Evolutionary conservation across 2,329 filamentous ascomycete species (phyloP), one percentile per base, ranked within the genome.

Genomic region (Penicillium sp.): DNA sequence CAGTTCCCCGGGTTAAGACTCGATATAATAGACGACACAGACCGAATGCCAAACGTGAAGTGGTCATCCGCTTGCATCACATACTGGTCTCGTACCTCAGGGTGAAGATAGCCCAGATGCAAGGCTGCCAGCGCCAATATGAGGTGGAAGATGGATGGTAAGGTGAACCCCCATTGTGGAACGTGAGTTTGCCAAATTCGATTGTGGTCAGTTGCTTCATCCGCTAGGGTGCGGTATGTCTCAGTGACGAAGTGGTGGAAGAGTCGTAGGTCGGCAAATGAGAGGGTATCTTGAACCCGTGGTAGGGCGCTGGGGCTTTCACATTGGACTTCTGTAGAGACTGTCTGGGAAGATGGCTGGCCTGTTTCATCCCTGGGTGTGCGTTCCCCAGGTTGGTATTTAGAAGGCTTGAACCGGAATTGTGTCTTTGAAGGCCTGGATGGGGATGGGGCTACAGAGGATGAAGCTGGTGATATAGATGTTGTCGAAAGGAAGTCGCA

Each of bases 1-100:
- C 71, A 72, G 37, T 67, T 73, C 1, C 61, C 61, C 1, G 51
- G 50, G 38, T 69, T 56, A 0, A 73, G 49, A 14, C 63, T 53
- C 0, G 67, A 58, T 3, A 74, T 55, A 0, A 73, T 61, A 2
- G 63, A 46, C 0, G 69, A 72, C 0, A 74, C 70, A 2, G 69
- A 72, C 18, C 61, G 67, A 1, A 74, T 58, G 1, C 71, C 71
- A 42, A 73, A 72, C 0, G 67, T 72, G 37, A 73, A 74, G 53
- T 73, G 71, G 5, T 60, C 58, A 46, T 72, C 68, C 5, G 70
- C 71, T 55, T 69, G 64, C 9, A 49, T 45, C 8, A 68, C 31
- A 29, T 72, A 72, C 18, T 63, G 37, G 0, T 57, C 53, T 20
- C 60, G 59, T 5, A 46, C 22, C 2, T 53, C 50, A 2, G 66